Base-by-base conservation (phyloP, 352 stramenopile genomes). In the Phytophthora pistaciae region DNA sequence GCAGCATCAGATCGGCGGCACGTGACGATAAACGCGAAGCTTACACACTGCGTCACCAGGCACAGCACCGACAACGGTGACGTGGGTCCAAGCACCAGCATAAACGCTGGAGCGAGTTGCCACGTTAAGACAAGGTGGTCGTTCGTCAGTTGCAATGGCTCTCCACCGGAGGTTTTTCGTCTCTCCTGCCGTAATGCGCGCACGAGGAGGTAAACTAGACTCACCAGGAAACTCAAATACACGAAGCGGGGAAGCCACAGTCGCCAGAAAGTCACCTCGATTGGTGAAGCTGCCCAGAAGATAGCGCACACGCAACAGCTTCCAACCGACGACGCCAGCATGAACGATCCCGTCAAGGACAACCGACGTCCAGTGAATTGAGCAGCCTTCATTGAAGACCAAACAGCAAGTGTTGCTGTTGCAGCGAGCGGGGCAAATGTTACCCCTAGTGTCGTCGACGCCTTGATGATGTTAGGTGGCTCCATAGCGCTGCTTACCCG, bases 401-500 rank as follows among this genome's bases (percentile, higher is more conserved):
- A 56, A 60, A 71, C 27, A 18, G 74, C 66, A 20, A 88, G 25
- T 14, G 53, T 16, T 29, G 64, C 65, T 27, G 75, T 64, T 29
- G 20, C 66, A 56, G 53, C 25, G 16, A 89, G 59, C 29, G 79
- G 79, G 23, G 62, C 54, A 44, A 88, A 84, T 1, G 85, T 91
- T 60, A 57, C 62, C 40, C 44, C 36, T 8, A 88, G 18, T 6
- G 71, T 83, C 33, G 69, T 60, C 5, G 68, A 68, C n/a, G 79
- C 68, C 56, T 90, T 88, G 57, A 93, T 92, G 66, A 93, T 92
- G 74, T 93, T 90, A 40, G 86, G 86, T 20, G 83, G 76, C 18
- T 90, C 75, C 11, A 91, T 38, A 11, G 72, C 79, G 29, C 70
- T 81, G 29, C 76, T 72, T 18, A 90, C 8, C 54, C 85, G 85